Evolutionary conservation across 164 flowering plant genomes (phyloP), one percentile per base, ranked within the genome.

Genomic region (Litsea cubeba): DNA sequence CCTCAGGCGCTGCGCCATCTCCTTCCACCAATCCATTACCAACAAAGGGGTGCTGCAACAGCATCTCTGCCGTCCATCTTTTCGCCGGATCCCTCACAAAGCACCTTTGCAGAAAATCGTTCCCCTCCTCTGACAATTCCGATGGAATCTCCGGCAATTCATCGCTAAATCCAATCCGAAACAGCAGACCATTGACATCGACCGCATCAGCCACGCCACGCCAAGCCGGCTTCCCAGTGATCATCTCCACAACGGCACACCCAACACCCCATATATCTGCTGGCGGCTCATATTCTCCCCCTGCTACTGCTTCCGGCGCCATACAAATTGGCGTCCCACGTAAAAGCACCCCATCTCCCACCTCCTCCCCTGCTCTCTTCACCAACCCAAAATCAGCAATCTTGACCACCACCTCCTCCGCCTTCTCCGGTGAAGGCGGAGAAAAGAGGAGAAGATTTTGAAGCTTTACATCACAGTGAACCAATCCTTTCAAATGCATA

Each of bases 341-440:
- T 68, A 84, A n/a, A 58, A 58, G 22, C 5, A 73, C 68, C 71
- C 65, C 35, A 20, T 15, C 62, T 54, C 22, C 58, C 32, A 8
- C 54, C 17, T 22, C 23, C 28, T 54, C 71, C 2, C 70, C 76
- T 12, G 49, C 77, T 73, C 68, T 76, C 80, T 84, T 89, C 12
- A 97, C 89, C 30, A 90, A 72, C 50, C 98, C 97, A 66, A 95
- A 93, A 78, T 95, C 98, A 1, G 88, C 91, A 32, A 95, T 85
- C 78, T 89, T 95, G 0, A 82, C 81, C 0, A 74, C 81, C 18
- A 22, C 25, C 22, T 51, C 1, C 14, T 51, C 58, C 14, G 0
- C 60, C 17, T 18, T 14, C 46, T 35, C 46, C 10, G 70, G 74
- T 18, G 78, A 66, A 8, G 62, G 79, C 4, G 68, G 8, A n/a